These are phyloP conservation scores for Candolleomyces efflorescens DNA, from an alignment of 768 basidiomycete species.

Conservation along the genomic window DNA sequence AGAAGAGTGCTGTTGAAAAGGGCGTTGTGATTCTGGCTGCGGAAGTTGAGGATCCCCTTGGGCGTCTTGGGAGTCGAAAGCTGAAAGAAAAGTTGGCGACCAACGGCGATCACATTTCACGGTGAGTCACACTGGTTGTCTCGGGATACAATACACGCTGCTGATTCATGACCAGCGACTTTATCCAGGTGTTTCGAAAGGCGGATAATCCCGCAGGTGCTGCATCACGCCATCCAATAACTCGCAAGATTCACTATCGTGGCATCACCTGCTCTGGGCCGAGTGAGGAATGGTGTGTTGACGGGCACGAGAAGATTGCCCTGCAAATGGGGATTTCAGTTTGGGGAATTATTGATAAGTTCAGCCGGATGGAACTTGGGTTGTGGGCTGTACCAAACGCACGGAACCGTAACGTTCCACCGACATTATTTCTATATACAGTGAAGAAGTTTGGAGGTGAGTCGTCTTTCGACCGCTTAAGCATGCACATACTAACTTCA, in stretches of 20 bases:
- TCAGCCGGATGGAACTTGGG: conserved; percentile 14
- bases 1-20: conserved; percentile 2
- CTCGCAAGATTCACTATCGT: conserved; percentile 17
- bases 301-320: conserved; percentile 25
- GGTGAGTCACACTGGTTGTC: background rate
- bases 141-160: background rate
- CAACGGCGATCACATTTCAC: conserved; percentile 10
- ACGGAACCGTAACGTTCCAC: conserved; percentile 12
- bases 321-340: conserved; percentile 21
- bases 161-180: conserved; percentile 6
- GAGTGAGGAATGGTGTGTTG: conserved; percentile 26
- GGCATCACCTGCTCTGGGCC: conserved; percentile 21
- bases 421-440: conserved; percentile 11
- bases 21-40: conserved; percentile 8
- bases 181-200: conserved; percentile 2
- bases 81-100: conserved; percentile 13
- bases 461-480: background rate
- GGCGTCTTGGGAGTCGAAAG: conserved; percentile 6
- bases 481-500: background rate
- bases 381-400: conserved; percentile 19
- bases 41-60: conserved; percentile 12
- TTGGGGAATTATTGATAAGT: conserved; percentile 22
- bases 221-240: conserved; percentile 12
- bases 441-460: conserved; percentile 14
- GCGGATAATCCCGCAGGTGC: conserved; percentile 8